These are phyloP conservation scores for Salix exigua DNA, from an alignment of 345 rosid genomes.

Conservation along the genomic window DNA sequence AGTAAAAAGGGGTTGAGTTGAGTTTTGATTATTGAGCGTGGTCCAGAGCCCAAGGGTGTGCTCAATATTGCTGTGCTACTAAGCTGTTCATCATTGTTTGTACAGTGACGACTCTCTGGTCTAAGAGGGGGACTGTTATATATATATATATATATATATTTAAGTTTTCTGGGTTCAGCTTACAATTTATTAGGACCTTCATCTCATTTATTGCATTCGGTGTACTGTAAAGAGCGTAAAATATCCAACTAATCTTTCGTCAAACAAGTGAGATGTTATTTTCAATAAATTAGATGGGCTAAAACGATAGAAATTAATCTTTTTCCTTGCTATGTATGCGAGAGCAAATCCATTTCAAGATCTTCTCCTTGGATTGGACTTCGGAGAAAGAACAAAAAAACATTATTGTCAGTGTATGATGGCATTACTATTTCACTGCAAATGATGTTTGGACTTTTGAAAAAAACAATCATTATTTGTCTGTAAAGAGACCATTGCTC, in stretches of 20 bases:
- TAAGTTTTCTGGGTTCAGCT: not conserved
- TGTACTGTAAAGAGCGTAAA: not conserved
- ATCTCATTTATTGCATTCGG: not conserved
- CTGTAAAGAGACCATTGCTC: not conserved
- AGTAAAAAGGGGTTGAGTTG: not conserved
- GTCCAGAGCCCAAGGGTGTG: not conserved
- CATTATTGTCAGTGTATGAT: too few relatives aligned
- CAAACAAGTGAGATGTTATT: too few relatives aligned
- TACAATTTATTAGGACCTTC: not conserved
- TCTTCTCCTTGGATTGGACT: too few relatives aligned
- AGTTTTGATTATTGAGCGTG: not conserved
- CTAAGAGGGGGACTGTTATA: not conserved
- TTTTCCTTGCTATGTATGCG: too few relatives aligned
- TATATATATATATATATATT: too few relatives aligned
- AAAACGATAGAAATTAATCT: too few relatives aligned
- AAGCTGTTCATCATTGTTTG: not conserved
- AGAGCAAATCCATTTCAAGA: too few relatives aligned
- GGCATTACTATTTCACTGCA: too few relatives aligned
- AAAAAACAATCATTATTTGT: too few relatives aligned
- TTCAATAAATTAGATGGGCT: too few relatives aligned
- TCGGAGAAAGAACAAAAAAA: too few relatives aligned
- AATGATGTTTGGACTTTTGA: too few relatives aligned
- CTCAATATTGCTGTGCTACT: not conserved
- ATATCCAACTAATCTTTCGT: not conserved
- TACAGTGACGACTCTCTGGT: not conserved